A percentile compares a stretch with the other conserved stretches of the same genome.
Evolutionary conservation across 1,139 yeast species (phyloP).

Genomic region (Meyerozyma sp.): DNA sequence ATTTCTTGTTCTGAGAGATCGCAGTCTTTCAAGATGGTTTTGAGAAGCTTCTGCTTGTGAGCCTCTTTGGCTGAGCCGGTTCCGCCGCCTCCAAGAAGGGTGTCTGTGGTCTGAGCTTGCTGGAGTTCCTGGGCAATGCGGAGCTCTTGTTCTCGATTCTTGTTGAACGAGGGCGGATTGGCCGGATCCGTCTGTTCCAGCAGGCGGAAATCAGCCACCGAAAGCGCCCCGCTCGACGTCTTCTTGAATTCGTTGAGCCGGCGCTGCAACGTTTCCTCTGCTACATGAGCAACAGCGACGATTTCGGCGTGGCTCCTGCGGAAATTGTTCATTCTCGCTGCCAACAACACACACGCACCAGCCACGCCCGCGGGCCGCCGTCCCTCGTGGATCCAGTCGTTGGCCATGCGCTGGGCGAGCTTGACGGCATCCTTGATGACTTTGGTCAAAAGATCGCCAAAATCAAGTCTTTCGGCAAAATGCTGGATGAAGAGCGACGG

Average conservation of each 20-base stretch:
- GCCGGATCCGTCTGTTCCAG: slow-evolving; percentile 40
- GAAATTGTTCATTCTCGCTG: slow-evolving; percentile 94
- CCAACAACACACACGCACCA: slow-evolving; percentile 89
- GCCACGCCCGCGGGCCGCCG: slow-evolving; percentile 98
- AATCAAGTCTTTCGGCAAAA: slow-evolving; percentile 81
- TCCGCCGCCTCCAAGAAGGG: background rate
- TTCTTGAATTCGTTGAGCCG: slow-evolving; percentile 82
- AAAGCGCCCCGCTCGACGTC: slow-evolving; percentile 68
- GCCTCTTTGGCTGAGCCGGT: slow-evolving; percentile 4
- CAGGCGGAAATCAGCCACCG: slow-evolving; percentile 68
- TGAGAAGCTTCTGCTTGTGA: slow-evolving; percentile 9
- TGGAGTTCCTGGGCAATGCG: slow-evolving; percentile 1
- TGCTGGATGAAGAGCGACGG: slow-evolving; percentile 92
- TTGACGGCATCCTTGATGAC: slow-evolving; percentile 85
- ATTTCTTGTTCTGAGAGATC: slow-evolving; percentile 19
- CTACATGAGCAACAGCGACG: slow-evolving; percentile 93
- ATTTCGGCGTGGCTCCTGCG: slow-evolving; percentile 90
- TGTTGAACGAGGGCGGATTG: slow-evolving; percentile 78
- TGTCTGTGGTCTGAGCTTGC: background rate
- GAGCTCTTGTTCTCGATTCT: slow-evolving; percentile 34
- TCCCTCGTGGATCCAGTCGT: slow-evolving; percentile 95
- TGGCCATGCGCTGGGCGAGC: slow-evolving; percentile 84
- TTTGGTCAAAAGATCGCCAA: slow-evolving; percentile 64
- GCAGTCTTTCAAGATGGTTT: slow-evolving; percentile 19
- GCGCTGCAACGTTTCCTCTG: slow-evolving; percentile 87